Evolutionary conservation across 768 basidiomycete species (phyloP), one percentile per base, ranked within the genome.

Genomic region (Lentinula raphanica): DNA sequence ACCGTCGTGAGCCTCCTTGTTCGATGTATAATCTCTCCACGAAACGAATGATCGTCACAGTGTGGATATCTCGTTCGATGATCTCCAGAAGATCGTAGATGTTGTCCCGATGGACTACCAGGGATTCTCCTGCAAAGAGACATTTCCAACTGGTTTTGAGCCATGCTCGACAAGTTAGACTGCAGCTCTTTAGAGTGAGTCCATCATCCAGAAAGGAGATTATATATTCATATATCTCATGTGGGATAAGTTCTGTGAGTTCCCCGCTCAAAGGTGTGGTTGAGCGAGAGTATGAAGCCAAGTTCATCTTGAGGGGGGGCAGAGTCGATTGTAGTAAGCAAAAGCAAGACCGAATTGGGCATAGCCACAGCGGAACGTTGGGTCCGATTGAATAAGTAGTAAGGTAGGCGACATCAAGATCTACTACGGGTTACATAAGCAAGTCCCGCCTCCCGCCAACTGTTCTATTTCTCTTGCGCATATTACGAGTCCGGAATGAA

Each of bases 1-100:
- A 27, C 11, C 54, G 54, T 45, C 3, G 21, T 28, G 54, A 56
- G 19, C 54, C 54, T 25, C 54, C 54, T 38, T 56, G 54, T 56
- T 56, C 54, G 5, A 56, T 11, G 3, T 27, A n/a, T 23, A 56
- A n/a, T 3, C 23, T 19, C 32, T 32, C 9, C 19, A 56, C n/a
- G 40, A 56, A 46, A 42, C 40, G 54, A 25, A 56, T 56, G 27
- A 56, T 56, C 17, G 54, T 56, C 1, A 45, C 1, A 15, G 21
- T 31, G n/a, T 56, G 40, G n/a, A 11, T 13, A 31, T 46, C 6
- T 29, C 54, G 54, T n/a, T 56, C 31, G 36, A 56, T 27, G 15
- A 56, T 44, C 5, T 44, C 54, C 13, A 56, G 23, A 27, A 56
- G 23, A 8, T 28, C 27, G 21, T 56, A 8, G 44, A 46, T 32